Evolutionary conservation across 345 rosid species (phyloP).

Genomic region (Mallotus nudiflorus): DNA sequence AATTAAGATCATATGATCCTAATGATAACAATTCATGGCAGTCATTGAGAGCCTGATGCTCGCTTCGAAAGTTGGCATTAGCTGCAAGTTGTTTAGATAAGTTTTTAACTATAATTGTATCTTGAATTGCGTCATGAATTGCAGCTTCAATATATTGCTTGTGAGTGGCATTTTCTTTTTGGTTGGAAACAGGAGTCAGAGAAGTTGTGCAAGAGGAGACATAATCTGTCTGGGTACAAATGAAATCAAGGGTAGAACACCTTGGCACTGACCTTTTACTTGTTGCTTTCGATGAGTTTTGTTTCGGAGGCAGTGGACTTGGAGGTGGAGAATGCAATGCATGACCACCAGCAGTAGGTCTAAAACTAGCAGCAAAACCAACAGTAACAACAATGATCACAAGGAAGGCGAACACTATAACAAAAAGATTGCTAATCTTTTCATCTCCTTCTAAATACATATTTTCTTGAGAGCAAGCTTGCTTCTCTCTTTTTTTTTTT

Average conservation of each 20-base stretch:
- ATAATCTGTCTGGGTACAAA: background rate
- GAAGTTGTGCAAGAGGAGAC: background rate
- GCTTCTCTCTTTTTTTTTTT: background rate
- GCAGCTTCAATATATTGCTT: background rate
- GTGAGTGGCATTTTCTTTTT: background rate
- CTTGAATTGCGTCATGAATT: background rate
- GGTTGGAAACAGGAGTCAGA: background rate
- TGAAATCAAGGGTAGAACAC: background rate
- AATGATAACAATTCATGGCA: conserved; percentile 1
- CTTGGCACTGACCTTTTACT: background rate
- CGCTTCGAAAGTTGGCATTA: background rate
- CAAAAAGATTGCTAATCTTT: background rate
- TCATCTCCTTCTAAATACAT: background rate
- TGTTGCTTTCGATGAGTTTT: background rate
- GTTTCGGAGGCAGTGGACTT: background rate
- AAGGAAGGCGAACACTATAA: background rate
- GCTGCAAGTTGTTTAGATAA: background rate
- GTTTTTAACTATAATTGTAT: background rate
- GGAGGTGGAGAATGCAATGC: background rate
- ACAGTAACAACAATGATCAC: background rate
- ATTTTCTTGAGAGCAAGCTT: too few relatives aligned
- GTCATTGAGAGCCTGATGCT: conserved; percentile 7
- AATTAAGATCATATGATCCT: background rate
- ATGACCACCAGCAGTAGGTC: background rate
- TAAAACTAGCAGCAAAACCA: background rate